These are phyloP conservation scores for Cylindrotheca fusiformis DNA, from an alignment of 108 stramenopile species.

Conservation along the genomic window DNA sequence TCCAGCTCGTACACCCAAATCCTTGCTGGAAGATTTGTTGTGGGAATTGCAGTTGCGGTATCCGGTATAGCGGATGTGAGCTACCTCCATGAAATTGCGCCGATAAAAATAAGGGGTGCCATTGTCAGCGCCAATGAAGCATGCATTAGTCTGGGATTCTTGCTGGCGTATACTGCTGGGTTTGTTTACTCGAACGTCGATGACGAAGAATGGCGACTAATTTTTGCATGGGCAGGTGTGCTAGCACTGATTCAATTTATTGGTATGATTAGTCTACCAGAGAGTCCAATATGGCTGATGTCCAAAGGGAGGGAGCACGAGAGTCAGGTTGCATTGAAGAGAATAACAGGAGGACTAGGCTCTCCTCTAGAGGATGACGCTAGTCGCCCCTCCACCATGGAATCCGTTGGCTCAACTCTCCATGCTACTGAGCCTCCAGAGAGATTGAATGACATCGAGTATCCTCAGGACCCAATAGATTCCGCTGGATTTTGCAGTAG, in stretches of 20 bases:
- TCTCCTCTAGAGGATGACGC: not conserved
- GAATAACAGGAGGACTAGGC: slow-evolving; percentile 8
- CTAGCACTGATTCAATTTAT: slow-evolving; percentile 63
- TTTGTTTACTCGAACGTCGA: slow-evolving; percentile 24
- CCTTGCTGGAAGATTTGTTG: slow-evolving; percentile 52
- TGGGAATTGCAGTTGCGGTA: slow-evolving; percentile 70
- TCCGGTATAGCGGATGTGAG: slow-evolving; percentile 71
- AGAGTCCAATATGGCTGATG: slow-evolving; percentile 67
- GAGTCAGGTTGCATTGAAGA: slow-evolving; percentile 20
- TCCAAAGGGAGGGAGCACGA: slow-evolving; percentile 39
- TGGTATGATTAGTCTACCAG: slow-evolving; percentile 67
- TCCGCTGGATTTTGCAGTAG: not conserved
- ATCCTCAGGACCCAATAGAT: not conserved
- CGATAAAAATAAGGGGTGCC: slow-evolving; percentile 55
- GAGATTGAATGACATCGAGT: not conserved
- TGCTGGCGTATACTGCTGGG: slow-evolving; percentile 58
- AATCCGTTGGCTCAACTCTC: not conserved
- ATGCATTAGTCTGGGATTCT: slow-evolving; percentile 69
- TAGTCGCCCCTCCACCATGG: not conserved
- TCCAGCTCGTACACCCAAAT: slow-evolving; percentile 30
- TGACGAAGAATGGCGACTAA: slow-evolving; percentile 49
- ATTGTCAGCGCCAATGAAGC: slow-evolving; percentile 79
- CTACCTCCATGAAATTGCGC: slow-evolving; percentile 69
- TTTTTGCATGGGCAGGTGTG: slow-evolving; percentile 57
- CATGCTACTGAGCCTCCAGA: no score